phyloP scores from a whole-genome alignment of 257 asterid species.

The Solanum pinnatisectum region DNA sequence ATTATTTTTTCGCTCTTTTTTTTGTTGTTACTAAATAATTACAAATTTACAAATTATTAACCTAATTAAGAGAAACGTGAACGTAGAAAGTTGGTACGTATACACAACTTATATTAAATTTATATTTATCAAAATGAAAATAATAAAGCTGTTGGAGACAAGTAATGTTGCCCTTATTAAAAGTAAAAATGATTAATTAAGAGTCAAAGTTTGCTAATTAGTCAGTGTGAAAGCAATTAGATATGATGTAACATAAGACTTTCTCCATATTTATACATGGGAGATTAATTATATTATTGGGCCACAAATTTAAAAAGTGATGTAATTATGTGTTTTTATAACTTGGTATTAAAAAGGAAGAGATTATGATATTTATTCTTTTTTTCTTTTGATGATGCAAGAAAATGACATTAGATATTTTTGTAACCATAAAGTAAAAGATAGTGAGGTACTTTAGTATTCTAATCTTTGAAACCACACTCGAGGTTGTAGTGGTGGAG shows the following conservation, averaged over 20 bases:
- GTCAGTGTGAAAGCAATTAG: constrained; percentile 14
- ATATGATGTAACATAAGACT: constrained; percentile 1
- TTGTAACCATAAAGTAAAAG: neutral
- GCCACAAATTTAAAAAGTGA: constrained; percentile 21
- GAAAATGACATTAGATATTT: constrained; percentile 35
- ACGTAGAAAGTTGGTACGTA: neutral
- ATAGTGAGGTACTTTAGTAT: neutral
- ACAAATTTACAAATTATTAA: neutral
- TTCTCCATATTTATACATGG: constrained; percentile 7
- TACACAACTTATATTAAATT: neutral
- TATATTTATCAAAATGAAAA: neutral
- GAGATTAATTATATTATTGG: neutral
- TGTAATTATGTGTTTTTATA: neutral
- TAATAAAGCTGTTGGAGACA: neutral
- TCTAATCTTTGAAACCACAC: neutral
- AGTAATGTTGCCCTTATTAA: neutral
- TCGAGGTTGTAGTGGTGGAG: neutral
- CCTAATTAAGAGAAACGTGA: neutral
- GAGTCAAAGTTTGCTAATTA: neutral
- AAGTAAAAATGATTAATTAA: neutral
- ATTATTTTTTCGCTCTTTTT: neutral
- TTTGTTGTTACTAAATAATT: too few relatives aligned
- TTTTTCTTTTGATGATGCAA: constrained; percentile 8
- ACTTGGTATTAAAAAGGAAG: constrained; percentile 12
- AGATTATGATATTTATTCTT: neutral